Conservation (phyloP, 169 alveolate genomes). For the Besnoitia besnoiti region DNA sequence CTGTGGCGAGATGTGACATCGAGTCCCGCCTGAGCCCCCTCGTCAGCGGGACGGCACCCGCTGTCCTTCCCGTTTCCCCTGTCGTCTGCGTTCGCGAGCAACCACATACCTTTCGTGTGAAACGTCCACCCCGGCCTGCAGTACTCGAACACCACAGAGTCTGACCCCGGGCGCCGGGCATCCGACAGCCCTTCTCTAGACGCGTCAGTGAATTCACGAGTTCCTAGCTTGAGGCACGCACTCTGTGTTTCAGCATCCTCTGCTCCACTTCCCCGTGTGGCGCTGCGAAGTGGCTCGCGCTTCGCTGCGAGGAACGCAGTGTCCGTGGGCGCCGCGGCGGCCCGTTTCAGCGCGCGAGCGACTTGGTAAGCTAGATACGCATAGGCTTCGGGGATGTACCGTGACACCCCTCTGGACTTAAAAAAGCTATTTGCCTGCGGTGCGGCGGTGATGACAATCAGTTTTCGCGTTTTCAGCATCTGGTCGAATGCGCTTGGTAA, state of each 20-base stretch:
- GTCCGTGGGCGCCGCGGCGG: too few relatives aligned
- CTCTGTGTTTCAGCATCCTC: too few relatives aligned
- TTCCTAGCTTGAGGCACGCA: too few relatives aligned
- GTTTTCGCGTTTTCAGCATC: background rate
- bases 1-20: background rate
- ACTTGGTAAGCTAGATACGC: background rate
- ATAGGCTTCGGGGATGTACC: constrained; percentile 48
- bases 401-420: constrained; percentile 45
- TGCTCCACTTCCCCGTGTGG: too few relatives aligned
- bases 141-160: constrained; percentile 37
- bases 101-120: constrained; percentile 62
- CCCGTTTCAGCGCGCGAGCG: background rate
- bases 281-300: too few relatives aligned
- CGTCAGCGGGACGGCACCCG: background rate
- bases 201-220: background rate
- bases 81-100: background rate
- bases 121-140: constrained; percentile 61
- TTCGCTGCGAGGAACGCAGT: too few relatives aligned
- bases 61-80: background rate
- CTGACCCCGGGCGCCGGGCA: background rate
- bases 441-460: constrained; percentile 49
- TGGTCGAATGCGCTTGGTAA: background rate
- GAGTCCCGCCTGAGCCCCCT: background rate
- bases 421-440: constrained; percentile 65
- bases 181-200: background rate